Evolutionary conservation across 106 monocot genomes (phyloP), one percentile per base, ranked within the genome.

Genomic region (Acorus gramineus): DNA sequence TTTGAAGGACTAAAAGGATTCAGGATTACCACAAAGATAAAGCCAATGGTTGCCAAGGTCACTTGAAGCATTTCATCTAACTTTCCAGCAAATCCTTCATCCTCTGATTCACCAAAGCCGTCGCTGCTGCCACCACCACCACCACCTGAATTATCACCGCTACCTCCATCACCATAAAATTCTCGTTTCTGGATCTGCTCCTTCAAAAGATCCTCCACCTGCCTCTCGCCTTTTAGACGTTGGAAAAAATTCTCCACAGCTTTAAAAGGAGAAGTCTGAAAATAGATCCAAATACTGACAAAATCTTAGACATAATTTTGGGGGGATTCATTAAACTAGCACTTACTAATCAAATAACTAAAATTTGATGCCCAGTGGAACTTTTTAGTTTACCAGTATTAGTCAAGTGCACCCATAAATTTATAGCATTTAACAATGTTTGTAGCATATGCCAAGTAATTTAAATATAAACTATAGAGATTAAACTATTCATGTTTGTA

Each of bases 51-150:
- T n/a, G 86, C 86, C 43, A 87, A 66, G 63, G 80, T 49, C 51
- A 87, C 83, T 78, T 87, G 83, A 6, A 83, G 14, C 2, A 69
- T 5, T 66, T 87, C 86, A 69, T 83, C 80, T 9, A 77, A 65
- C 56, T 65, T 62, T 60, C 63, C 83, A 47, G 63, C 55, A 72
- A 83, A 75, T 46, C 74, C 60, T 60, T 67, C 73, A 68, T 77
- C 78, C 47, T 69, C 81, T 72, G 69, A 11, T 53, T 56, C 73
- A 66, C 65, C 69, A 52, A 57, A 59, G 28, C 28, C 28, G 28
- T 28, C 28, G 28, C 28, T 1, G 28, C 28, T 28, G 28, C 28
- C 28, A 28, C 28, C 28, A 52, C 77, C 77, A 74, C 54, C 82
- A 50, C 63, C 68, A 4, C 65, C 60, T 12, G 76, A 61, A 68